Base-by-base conservation (phyloP, 805 yeast genomes). In the Wickerhamomyces subpelliculosus region DNA sequence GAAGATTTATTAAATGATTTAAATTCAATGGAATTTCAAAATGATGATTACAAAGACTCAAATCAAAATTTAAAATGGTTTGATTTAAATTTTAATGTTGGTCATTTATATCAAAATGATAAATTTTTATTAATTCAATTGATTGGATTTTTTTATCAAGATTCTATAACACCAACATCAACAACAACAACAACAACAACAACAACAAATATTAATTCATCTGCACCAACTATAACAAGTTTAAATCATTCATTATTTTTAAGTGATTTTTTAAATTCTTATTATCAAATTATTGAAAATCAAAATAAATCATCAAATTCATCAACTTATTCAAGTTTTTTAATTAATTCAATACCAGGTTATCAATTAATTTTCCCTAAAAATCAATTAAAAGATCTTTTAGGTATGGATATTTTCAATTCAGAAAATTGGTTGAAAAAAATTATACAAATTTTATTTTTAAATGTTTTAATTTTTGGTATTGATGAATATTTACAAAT, bases 361-460 rank as follows among this genome's bases (percentile, higher is more conserved):
- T 40, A 24, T 35, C 48, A 7, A 40, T 7, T 48, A 5, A 37
- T 44, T 3, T 54, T 54, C 32, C 47, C 41, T 27, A 52, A 49
- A 35, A 5, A 10, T 4, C 55, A 52, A 35, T 35, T 54, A 9
- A 43, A 45, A 14, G 41, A 39, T 9, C 36, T 51, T 4, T 39
- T 54, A 3, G 40, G 49, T 33, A 34, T 43, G 19, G 55, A 54
- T 17, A 43, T 51, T 1, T 54, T 54, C 46, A 54, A 52, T 38
- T 44, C 49, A 5, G 58, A 54, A 27, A 32, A 31, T 1, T 51
- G 39, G 26, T 29, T 54, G 20, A 49, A 40, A 26, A 41, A 40
- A 16, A 29, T 51, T 9, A 45, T 51, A 3, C 45, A 52, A 35
- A 29, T 50, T 1, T 32, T 54, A 11, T 48, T 51, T 28, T 21